Evolutionary conservation across 345 rosid genomes (phyloP).

Genomic region (Hypericum androsaemum): DNA sequence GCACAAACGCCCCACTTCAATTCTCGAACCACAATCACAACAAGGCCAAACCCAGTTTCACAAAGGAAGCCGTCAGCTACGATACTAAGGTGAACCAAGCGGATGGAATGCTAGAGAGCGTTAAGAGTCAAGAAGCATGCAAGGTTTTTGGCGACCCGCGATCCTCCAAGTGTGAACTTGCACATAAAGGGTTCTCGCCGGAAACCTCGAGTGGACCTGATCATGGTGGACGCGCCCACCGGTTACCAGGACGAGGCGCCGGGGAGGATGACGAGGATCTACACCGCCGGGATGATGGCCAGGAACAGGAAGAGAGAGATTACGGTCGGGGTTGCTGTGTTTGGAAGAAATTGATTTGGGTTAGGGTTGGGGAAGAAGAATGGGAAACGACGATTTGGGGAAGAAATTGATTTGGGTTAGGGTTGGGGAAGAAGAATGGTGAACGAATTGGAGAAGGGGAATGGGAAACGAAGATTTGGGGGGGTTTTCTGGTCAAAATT

Average conservation of each 20-base stretch:
- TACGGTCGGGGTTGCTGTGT: too few species aligned
- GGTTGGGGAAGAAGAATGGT: too few species aligned
- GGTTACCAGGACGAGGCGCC: conserved; percentile 76
- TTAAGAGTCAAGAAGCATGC: conserved; percentile 34
- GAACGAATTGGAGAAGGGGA: too few species aligned
- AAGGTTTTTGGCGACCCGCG: conserved; percentile 42
- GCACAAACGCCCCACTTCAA: too few species aligned
- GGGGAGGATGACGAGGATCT: conserved; percentile 80
- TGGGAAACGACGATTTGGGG: too few species aligned
- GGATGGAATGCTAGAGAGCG: conserved; percentile 35
- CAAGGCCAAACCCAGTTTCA: too few species aligned
- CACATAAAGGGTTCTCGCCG: conserved; percentile 52
- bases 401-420: too few species aligned
- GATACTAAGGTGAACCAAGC: conserved; percentile 60
- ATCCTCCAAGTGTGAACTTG: conserved; percentile 47
- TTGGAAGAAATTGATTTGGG: too few species aligned
- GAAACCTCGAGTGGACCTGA: conserved; percentile 66
- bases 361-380: too few species aligned
- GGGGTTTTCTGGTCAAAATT: too few species aligned
- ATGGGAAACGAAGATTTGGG: too few species aligned
- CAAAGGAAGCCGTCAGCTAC: conserved; percentile 56
- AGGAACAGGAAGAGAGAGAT: conserved; percentile 51
- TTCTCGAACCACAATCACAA: too few species aligned
- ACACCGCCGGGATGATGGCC: conserved; percentile 74
- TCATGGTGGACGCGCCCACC: conserved; percentile 93